phyloP scores from a whole-genome alignment of 306 rosid species.

The Vicia villosa region DNA sequence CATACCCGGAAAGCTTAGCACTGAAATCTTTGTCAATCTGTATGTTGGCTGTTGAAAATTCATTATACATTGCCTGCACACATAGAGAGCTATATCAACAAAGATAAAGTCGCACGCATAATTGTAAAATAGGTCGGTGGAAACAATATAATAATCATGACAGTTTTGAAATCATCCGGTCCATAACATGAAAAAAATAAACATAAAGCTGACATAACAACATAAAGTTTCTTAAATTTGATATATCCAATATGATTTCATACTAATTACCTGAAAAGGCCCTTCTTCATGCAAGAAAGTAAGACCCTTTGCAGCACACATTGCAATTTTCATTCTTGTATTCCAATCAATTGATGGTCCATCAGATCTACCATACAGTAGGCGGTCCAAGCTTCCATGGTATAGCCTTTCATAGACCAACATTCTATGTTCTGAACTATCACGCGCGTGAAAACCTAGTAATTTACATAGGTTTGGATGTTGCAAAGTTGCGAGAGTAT shows the following conservation, averaged over 20 bases:
- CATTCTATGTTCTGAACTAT: conserved; percentile 76
- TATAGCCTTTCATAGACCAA: conserved; percentile 87
- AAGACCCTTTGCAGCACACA: conserved; percentile 95
- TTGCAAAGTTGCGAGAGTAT: conserved; percentile 79
- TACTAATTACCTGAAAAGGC: conserved; percentile 85
- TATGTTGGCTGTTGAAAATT: conserved; percentile 87
- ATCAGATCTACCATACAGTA: conserved; percentile 84
- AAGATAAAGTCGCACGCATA: conserved; percentile 1
- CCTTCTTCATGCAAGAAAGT: conserved; percentile 99
- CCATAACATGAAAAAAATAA: background rate
- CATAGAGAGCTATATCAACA: conserved; percentile 39
- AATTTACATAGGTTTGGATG: conserved; percentile 95
- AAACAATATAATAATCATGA: background rate
- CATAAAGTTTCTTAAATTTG: background rate
- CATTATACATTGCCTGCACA: conserved; percentile 96
- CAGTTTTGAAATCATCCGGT: background rate
- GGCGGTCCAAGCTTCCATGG: conserved; percentile 92
- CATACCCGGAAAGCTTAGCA: conserved; percentile 99
- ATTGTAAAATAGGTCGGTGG: conserved; percentile 11
- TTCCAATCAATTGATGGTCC: conserved; percentile 97
- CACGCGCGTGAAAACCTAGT: conserved; percentile 95
- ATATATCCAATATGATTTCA: background rate
- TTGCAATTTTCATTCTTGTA: conserved; percentile 89
- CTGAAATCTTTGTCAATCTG: conserved; percentile 98
- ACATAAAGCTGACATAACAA: conserved; percentile 20